Base-by-base conservation (phyloP, 345 rosid species). In the Turnera subulata region DNA sequence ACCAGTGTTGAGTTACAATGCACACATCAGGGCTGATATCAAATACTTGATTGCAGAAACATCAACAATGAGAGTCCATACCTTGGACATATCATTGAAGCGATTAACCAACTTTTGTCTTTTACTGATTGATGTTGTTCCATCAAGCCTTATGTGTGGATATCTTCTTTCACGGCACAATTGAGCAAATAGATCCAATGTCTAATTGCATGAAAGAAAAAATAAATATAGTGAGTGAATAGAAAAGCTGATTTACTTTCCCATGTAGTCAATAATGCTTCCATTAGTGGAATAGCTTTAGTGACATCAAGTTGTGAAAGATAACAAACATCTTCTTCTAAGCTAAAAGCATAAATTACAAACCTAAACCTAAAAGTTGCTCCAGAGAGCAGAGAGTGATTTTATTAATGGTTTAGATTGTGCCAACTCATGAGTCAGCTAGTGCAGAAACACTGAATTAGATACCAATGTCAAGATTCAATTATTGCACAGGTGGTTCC, bases 81-180 rank as follows among this genome's bases (percentile, higher is more conserved):
- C 99, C 97, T 83, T 93, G 48, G 84, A 75, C 68, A 65, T 71
- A 70, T 93, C 97, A 78, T 93, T 93, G 69, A 93, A 80, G 47
- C 53, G 76, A 76, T 93, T 93, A 61, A 89, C 99, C 55, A 93
- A 79, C 73, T 93, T 93, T 63, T 89, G 97, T 63, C 99, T 79
- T 84, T 93, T 93, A 76, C 97, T 77, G 60, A 93, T 89, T 56
- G 99, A 80, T 53, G 99, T 93, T 59, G 83, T 66, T 74, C 99
- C 99, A 69, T 93, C 99, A 48, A 93, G 94, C 76, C 97, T 85
- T 58, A 93, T 65, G 73, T 73, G 79, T 1, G 99, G 97, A 73
- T 93, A 93, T 75, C 94, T 82, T 79, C 97, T 87, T 78, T 93
- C 99, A 52, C 96, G 97, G 55, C 99, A 93, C 59, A 93, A 65